A percentile compares a stretch with the other conserved stretches of the same genome.
Conservation (phyloP, 768 basidiomycete genomes). For the Amanita muscaria region DNA sequence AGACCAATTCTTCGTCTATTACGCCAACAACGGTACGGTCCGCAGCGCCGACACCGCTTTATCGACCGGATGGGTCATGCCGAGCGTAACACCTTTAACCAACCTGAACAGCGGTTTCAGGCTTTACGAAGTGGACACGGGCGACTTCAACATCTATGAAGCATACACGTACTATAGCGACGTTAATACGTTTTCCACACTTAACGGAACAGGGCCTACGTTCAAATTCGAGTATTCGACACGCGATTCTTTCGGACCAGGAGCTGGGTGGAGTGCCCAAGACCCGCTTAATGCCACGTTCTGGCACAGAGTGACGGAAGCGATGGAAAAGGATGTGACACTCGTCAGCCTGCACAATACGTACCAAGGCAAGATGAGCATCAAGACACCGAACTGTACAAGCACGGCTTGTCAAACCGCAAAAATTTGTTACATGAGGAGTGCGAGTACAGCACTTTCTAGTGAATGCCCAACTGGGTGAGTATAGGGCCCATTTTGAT, state of each 20-base stretch:
- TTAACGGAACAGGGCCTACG: slow-evolving; percentile 56
- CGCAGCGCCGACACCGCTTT: slow-evolving; percentile 2
- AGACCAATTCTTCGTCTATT: slow-evolving; percentile 41
- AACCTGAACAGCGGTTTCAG: slow-evolving; percentile 73
- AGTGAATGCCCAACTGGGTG: too few species aligned
- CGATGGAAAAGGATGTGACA: slow-evolving; percentile 14
- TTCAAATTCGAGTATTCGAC: slow-evolving; percentile 64
- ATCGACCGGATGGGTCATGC: slow-evolving; percentile 38
- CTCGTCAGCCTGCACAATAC: slow-evolving; percentile 32
- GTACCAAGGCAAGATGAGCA: slow-evolving; percentile 64
- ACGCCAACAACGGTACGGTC: slow-evolving; percentile 14
- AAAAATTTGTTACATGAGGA: slow-evolving; percentile 71
- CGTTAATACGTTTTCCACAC: slow-evolving; percentile 46
- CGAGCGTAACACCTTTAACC: slow-evolving; percentile 60
- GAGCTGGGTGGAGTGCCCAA: slow-evolving; percentile 47
- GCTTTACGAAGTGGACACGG: slow-evolving; percentile 64
- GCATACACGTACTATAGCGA: slow-evolving; percentile 65
- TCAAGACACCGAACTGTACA: slow-evolving; percentile 45
- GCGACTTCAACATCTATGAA: slow-evolving; percentile 56
- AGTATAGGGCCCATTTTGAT: too few species aligned
- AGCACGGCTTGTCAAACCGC: slow-evolving; percentile 48
- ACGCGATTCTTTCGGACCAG: slow-evolving; percentile 48
- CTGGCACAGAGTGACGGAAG: slow-evolving; percentile 76
- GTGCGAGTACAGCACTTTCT: slow-evolving; percentile 37
- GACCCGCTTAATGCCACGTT: slow-evolving; percentile 77